Evolutionary conservation across 495 filamentous ascomycete genomes (phyloP), one percentile per base, ranked within the genome.

Genomic region (Aspergillus campestris): DNA sequence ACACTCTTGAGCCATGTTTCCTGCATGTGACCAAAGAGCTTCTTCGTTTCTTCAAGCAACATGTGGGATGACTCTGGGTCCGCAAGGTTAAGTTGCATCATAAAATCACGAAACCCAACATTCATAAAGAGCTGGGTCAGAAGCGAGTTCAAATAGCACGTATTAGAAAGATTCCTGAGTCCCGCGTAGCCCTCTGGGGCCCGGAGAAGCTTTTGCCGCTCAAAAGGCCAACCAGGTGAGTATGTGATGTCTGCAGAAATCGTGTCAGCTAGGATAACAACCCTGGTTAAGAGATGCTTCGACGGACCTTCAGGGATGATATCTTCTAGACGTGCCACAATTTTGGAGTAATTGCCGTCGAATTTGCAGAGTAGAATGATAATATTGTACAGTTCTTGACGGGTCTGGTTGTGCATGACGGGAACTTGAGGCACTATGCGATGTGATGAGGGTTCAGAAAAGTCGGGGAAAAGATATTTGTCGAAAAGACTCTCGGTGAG

Each of bases 71-170:
- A 60, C 1, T 67, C 51, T 0, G 62, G 59, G 44, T 87, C 80
- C 7, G 67, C 57, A 8, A 79, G 59, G 10, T 77, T 67, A 8
- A 85, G 71, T 36, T 75, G 66, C 32, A 96, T 71, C 53, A 97
- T 86, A 64, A 96, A 95, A 31, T 80, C 75, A 9, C 92, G 80
- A 53, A 99, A 96, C 24, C 78, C 75, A 31, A 86, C 63, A 57
- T 99, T 97, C 90, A 96, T 96, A 70, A 94, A 99, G 1, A 99
- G 81, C 58, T 97, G 94, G 2, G 89, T 92, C 49, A 97, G 78
- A 5, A 99, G 72, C 0, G 92, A 97, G 65, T 97, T 97, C 62
- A 97, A 73, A 59, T 99, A 99, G 67, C 92, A 99, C 6, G 92
- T 97, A 58, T 95, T 95, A 5, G 89, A 91, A 3, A 97, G 75